phyloP scores from a whole-genome alignment of 2,329 filamentous ascomycete genomes.

The Trichoderma asperellum region DNA sequence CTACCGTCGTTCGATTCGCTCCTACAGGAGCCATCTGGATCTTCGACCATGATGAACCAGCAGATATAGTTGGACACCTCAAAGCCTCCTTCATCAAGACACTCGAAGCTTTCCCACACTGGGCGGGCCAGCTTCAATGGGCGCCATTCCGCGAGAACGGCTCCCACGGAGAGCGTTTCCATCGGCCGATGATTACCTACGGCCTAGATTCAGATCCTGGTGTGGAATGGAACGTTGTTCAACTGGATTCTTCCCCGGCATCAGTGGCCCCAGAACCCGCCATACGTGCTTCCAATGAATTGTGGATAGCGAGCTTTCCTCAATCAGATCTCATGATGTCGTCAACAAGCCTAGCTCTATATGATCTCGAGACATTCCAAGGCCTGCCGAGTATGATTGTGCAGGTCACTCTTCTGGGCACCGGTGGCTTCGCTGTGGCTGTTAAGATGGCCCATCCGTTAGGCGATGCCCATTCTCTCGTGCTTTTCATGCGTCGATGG shows the following conservation, averaged over 20 bases:
- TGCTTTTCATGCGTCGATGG: background rate
- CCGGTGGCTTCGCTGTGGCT: background rate
- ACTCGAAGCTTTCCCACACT: background rate
- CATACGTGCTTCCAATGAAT: background rate
- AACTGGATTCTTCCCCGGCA: background rate
- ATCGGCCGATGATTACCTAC: background rate
- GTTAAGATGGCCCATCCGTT: background rate
- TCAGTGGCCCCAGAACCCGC: background rate
- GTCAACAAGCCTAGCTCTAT: background rate
- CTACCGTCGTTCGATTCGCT: background rate
- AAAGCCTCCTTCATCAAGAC: background rate
- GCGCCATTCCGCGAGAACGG: background rate
- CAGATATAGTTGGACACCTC: background rate
- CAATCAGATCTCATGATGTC: background rate
- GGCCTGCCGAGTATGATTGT: background rate
- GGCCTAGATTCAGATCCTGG: background rate
- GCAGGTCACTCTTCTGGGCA: background rate
- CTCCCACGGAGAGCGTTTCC: background rate
- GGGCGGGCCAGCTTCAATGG: background rate
- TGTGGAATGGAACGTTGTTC: background rate
- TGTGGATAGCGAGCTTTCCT: background rate
- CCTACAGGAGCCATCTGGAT: background rate
- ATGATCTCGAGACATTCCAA: background rate
- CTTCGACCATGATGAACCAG: background rate
- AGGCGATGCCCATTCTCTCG: background rate